These are phyloP conservation scores for Rasamsonia emersonii DNA, from an alignment of 2,329 filamentous ascomycete genomes.

Conservation along the genomic window DNA sequence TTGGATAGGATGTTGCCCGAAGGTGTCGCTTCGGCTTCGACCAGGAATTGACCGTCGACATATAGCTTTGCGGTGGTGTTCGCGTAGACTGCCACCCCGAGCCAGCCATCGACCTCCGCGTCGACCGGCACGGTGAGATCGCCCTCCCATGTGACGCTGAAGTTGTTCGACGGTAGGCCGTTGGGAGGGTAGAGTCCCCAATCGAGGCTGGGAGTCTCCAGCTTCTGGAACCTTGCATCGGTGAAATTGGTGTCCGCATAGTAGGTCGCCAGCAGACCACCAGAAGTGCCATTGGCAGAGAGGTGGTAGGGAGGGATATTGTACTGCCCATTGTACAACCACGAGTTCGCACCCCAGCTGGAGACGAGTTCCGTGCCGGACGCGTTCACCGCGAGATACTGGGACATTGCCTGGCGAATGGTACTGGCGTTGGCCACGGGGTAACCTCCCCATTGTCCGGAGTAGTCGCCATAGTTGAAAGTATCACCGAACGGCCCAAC, in stretches of 20 bases:
- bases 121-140: conserved; percentile 30
- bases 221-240: conserved; percentile 17
- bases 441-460: too few relatives aligned
- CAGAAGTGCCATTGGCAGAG: conserved; percentile 26
- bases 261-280: conserved; percentile 35
- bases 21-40: too few relatives aligned
- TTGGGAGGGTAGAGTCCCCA: conserved; percentile 39
- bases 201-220: conserved; percentile 33
- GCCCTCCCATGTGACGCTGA: conserved; percentile 39
- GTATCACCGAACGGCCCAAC: too few relatives aligned
- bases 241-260: conserved; percentile 34
- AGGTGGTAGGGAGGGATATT: conserved; percentile 37
- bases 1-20: too few relatives aligned
- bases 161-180: conserved; percentile 37
- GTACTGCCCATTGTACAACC: conserved; percentile 38
- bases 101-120: conserved; percentile 32
- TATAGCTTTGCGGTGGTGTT: conserved; percentile 35
- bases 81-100: conserved; percentile 33
- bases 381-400: conserved; percentile 11
- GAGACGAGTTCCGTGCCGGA: conserved; percentile 26
- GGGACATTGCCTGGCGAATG: too few relatives aligned
- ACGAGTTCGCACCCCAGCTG: conserved; percentile 37
- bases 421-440: too few relatives aligned
- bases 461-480: too few relatives aligned
- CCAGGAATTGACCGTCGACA: conserved; percentile 23